Percentiles rank a stretch among this genome's conserved stretches.
Evolutionary conservation across 1,284 basidiomycete species (phyloP).

Genomic region (Malassezia yamatoensis): DNA sequence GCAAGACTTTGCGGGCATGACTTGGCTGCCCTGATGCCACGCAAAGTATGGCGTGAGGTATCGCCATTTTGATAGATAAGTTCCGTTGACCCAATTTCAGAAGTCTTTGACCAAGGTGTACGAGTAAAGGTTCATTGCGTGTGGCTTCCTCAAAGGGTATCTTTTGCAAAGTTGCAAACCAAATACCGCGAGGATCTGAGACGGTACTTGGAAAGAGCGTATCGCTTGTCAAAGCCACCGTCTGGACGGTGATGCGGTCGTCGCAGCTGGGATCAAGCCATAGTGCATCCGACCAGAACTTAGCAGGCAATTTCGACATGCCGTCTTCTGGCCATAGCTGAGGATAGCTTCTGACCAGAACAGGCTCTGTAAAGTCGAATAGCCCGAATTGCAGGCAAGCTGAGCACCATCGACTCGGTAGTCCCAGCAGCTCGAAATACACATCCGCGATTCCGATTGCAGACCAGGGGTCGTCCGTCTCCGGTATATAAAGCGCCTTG

Average conservation of each 20-base stretch:
- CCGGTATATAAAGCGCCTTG: neutral
- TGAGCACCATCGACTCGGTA: neutral
- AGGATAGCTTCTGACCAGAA: neutral
- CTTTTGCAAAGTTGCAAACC: neutral
- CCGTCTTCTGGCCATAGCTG: neutral
- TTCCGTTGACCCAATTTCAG: neutral
- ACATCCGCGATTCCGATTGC: neutral
- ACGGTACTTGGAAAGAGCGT: neutral
- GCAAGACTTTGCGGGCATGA: conserved; percentile 1
- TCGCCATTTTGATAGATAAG: neutral
- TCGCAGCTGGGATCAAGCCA: neutral
- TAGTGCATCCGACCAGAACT: neutral
- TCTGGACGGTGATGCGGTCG: neutral
- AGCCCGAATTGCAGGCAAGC: neutral
- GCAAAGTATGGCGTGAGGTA: conserved; percentile 7
- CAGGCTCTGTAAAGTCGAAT: neutral
- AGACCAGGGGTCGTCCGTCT: neutral
- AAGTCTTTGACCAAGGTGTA: neutral
- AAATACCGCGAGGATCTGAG: conserved; percentile 5
- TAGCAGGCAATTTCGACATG: neutral
- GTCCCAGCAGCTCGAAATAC: neutral
- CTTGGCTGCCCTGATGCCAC: neutral
- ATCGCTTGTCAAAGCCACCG: neutral
- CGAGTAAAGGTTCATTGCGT: neutral
- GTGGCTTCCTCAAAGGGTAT: neutral